Evolutionary conservation across 83 land plant genomes (phyloP).

Genomic region (Diphasiastrum complanatum): DNA sequence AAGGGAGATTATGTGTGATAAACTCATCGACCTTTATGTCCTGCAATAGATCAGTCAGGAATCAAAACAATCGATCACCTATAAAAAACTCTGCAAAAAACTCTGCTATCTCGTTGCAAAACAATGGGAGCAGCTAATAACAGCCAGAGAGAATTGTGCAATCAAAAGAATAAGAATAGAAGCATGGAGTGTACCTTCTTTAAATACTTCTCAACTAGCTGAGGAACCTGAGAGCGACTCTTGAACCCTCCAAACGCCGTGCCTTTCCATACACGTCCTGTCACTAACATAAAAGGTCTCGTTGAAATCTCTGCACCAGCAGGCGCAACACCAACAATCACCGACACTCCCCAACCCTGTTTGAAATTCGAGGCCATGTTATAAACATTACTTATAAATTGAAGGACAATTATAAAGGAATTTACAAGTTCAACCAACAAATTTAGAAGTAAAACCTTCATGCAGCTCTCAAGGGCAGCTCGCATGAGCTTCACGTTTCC

Average conservation of each 20-base stretch:
- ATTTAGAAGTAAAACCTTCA: constrained; percentile 53
- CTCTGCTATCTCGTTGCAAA: background rate
- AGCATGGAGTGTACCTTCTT: constrained; percentile 52
- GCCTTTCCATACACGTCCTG: constrained; percentile 99
- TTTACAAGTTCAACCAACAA: background rate
- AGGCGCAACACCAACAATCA: constrained; percentile 95
- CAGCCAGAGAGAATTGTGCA: background rate
- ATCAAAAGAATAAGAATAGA: constrained; percentile 6
- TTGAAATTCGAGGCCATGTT: background rate
- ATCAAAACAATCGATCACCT: background rate
- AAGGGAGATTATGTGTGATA: constrained; percentile 66
- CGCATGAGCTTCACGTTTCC: constrained; percentile 87
- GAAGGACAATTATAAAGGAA: background rate
- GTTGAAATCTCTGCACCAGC: constrained; percentile 94
- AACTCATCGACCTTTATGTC: constrained; percentile 96
- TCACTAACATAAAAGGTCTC: constrained; percentile 91
- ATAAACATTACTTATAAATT: background rate
- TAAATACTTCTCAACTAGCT: constrained; percentile 95
- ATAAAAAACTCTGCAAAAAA: background rate
- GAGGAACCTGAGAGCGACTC: constrained; percentile 95
- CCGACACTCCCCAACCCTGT: constrained; percentile 99
- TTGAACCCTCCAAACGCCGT: constrained; percentile 99
- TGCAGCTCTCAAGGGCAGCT: constrained; percentile 89
- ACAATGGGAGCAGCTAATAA: background rate
- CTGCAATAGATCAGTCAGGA: constrained; percentile 33